Evolutionary conservation across 73 alveolate genomes (phyloP).

Genomic region (Paramecium tetraurelia): DNA sequence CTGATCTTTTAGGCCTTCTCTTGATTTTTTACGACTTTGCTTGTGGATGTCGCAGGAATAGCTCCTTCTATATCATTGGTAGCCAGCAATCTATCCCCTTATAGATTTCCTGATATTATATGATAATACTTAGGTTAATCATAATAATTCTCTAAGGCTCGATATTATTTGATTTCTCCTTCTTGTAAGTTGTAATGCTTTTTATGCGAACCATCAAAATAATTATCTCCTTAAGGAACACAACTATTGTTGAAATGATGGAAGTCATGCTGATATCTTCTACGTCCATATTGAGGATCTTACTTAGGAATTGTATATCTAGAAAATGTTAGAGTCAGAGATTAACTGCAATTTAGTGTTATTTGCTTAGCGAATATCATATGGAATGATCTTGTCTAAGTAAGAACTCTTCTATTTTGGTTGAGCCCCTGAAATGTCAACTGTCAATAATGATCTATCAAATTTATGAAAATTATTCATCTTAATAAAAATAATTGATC

Average conservation of each 20-base stretch:
- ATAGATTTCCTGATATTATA: background rate
- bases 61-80: slow-evolving; percentile 38
- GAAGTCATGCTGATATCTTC: slow-evolving; percentile 8
- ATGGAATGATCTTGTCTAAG: background rate
- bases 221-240: slow-evolving; percentile 29
- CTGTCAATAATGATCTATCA: slow-evolving; percentile 40
- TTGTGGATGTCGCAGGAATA: background rate
- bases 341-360: background rate
- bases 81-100: background rate
- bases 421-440: slow-evolving; percentile 4
- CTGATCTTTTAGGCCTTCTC: background rate
- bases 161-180: background rate
- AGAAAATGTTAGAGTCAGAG: background rate
- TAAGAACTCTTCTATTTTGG: background rate
- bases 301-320: background rate
- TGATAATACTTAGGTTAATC: background rate
- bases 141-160: slow-evolving; percentile 27
- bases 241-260: background rate
- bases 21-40: background rate
- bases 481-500: background rate
- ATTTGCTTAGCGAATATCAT: background rate
- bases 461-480: background rate
- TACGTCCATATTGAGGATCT: slow-evolving; percentile 12
- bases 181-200: background rate
- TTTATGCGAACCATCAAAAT: background rate